phyloP scores from a whole-genome alignment of 345 rosid species.

The Populus pruinosa region DNA sequence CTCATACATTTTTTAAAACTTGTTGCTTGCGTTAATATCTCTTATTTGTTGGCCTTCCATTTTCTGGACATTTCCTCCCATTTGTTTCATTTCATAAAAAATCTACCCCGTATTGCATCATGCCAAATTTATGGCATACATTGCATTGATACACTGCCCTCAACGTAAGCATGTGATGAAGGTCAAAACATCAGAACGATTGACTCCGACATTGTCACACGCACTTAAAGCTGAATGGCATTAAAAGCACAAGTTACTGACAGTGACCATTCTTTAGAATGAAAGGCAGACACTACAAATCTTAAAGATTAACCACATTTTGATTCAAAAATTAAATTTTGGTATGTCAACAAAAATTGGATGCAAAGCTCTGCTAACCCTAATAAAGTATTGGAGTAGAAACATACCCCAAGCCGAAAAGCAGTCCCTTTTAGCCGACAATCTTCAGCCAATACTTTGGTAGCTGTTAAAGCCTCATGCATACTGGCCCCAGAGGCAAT shows the following conservation, averaged over 20 bases:
- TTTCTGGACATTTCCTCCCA: not conserved
- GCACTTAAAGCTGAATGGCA: not conserved
- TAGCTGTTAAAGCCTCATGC: constrained; percentile 65
- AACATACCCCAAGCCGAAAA: constrained; percentile 84
- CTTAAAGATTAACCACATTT: not conserved
- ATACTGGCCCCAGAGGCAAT: constrained; percentile 78
- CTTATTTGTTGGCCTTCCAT: not conserved
- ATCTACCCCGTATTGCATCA: not conserved
- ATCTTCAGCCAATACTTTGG: constrained; percentile 66
- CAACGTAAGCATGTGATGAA: not conserved
- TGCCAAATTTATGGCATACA: not conserved
- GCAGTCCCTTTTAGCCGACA: constrained; percentile 87
- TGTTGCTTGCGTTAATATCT: not conserved
- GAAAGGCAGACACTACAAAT: not conserved
- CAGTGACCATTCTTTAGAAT: not conserved
- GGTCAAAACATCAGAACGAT: not conserved
- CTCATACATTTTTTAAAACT: not conserved
- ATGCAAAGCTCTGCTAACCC: not conserved
- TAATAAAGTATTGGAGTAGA: not conserved
- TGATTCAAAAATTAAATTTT: not conserved
- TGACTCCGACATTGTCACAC: not conserved
- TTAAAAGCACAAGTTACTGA: not conserved
- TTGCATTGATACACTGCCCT: not conserved
- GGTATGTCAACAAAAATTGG: not conserved
- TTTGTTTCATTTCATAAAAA: not conserved